These are phyloP conservation scores for Blastobotrys muscicola DNA, from an alignment of 805 yeast genomes.

Conservation along the genomic window DNA sequence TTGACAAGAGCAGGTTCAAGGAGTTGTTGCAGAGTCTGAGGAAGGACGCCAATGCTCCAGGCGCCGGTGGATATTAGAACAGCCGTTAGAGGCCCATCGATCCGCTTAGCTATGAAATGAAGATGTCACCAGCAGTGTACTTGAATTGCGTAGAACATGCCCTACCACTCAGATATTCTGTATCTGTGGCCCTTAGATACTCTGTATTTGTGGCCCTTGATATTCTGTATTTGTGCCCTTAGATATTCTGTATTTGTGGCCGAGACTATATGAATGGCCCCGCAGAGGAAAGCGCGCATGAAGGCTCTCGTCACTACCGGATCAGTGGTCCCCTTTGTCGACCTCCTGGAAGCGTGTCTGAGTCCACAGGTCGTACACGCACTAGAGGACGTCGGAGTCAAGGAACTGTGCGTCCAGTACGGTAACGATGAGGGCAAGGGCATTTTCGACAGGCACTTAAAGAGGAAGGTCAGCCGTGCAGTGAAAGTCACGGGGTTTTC, in stretches of 20 bases:
- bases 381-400: constrained; percentile 32
- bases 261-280: no score
- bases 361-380: constrained; percentile 27
- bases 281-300: no score
- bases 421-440: constrained; percentile 34
- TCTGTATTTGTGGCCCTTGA: no score
- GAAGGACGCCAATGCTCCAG: constrained; percentile 66
- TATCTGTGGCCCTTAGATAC: no score
- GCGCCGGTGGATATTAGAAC: constrained; percentile 53
- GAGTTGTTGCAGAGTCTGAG: constrained; percentile 54
- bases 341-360: constrained; percentile 41
- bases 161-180: no score
- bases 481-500: constrained; percentile 36
- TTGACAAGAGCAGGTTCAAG: constrained; percentile 61
- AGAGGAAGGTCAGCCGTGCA: background rate
- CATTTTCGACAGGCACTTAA: constrained; percentile 18
- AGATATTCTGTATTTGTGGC: no score
- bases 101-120: no score
- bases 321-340: constrained; percentile 76
- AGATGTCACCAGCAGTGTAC: no score
- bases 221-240: no score
- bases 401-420: constrained; percentile 45
- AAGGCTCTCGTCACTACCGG: constrained; percentile 65
- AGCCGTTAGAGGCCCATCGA: no score
- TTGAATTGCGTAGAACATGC: no score